These are phyloP conservation scores for Iris macrosiphon DNA, from an alignment of 106 monocot species.

Conservation along the genomic window DNA sequence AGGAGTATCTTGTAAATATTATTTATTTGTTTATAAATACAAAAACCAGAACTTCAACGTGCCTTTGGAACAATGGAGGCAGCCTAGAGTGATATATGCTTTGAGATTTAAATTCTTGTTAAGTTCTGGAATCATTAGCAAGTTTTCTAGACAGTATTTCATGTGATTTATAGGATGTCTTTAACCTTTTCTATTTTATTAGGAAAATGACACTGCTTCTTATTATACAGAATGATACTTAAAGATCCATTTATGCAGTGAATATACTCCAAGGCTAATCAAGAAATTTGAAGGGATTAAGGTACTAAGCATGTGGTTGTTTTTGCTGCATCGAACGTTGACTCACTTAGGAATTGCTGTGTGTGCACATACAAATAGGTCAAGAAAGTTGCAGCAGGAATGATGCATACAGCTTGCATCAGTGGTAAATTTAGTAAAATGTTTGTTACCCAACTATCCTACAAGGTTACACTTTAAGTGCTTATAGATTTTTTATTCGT, in stretches of 20 bases:
- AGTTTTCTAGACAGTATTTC: too few relatives aligned
- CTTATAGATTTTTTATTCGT: conserved; percentile 3
- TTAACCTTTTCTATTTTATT: background rate
- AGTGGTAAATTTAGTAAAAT: conserved; percentile 50
- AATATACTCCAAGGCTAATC: conserved; percentile 95
- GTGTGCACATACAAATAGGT: conserved; percentile 34
- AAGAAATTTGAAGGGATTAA: conserved; percentile 73
- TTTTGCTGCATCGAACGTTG: background rate
- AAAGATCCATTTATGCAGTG: conserved; percentile 90
- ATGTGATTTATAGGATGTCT: background rate
- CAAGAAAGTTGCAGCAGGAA: conserved; percentile 75
- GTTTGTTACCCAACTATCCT: background rate
- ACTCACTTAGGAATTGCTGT: conserved; percentile 3
- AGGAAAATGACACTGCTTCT: conserved; percentile 25
- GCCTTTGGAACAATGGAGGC: too few relatives aligned
- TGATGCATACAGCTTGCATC: conserved; percentile 88
- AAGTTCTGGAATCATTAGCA: too few relatives aligned
- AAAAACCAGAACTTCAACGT: too few relatives aligned
- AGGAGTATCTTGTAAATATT: too few relatives aligned
- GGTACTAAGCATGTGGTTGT: conserved; percentile 26
- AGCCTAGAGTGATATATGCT: too few relatives aligned
- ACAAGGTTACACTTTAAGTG: background rate
- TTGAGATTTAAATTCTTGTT: too few relatives aligned
- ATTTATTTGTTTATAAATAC: too few relatives aligned
- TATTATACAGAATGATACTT: conserved; percentile 49